Evolutionary conservation across 1,284 basidiomycete genomes (phyloP), one percentile per base, ranked within the genome.

Genomic region (Marasmius oreades): DNA sequence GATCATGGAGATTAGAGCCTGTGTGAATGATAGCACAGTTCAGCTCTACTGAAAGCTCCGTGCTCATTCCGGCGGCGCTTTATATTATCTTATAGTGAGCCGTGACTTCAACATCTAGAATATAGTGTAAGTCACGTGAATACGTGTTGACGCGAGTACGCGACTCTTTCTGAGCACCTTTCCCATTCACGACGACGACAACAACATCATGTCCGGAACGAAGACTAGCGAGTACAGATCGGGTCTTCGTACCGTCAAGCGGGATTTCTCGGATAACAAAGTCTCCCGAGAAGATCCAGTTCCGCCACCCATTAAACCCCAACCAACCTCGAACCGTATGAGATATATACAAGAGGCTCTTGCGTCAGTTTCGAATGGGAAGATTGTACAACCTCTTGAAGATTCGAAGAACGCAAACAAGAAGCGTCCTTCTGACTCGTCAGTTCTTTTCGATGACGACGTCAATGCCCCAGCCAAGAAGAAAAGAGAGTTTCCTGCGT

Each of bases 301-400:
- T 31, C 73, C 67, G 45, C 68, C 63, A 11, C 62, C 67, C 10
- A 54, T 62, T 8, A 59, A 67, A n/a, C 65, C 67, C 53, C 69
- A 69, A 51, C 63, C 72, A 16, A 69, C 74, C 22, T 67, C 69
- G 53, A 67, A 75, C 53, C 78, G 85, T 16, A 62, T 87, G 10
- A 78, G 73, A 61, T 71, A 76, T 47, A 86, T 87, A 42, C 76
- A 84, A 62, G 77, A 76, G 47, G 80, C 76, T 3, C 65, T 83
- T 11, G 59, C 67, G 12, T 51, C 51, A 26, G 57, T 63, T 34
- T 60, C 52, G 47, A 58, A 56, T 51, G 46, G 57, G 28, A 18
- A 52, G 61, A 16, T 55, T 7, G 58, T 57, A 28, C 50, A 57
- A 18, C 68, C 72, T 7, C 61, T 73, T 6, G 62, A 65, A 23